Conservation (phyloP, 1,284 basidiomycete genomes). For the Trichosporon sp. region DNA sequence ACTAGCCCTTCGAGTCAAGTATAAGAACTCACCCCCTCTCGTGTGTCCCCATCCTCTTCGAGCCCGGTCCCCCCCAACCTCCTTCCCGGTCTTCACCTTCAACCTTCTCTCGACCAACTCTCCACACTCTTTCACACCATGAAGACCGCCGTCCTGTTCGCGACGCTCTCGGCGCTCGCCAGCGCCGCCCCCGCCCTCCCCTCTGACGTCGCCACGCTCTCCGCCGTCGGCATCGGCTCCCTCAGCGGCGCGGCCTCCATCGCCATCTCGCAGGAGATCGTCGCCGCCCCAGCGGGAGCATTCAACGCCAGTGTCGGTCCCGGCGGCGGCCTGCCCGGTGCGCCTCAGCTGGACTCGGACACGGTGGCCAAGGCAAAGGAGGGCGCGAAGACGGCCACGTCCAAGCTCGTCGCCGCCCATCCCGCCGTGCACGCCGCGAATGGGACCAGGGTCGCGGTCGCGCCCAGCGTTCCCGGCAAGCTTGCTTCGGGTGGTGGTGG, state of each 20-base stretch:
- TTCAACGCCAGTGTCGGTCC: neutral
- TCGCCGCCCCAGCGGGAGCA: neutral
- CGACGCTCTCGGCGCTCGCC: neutral
- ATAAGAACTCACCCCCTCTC: too few species aligned
- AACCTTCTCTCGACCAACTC: neutral
- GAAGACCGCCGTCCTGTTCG: constrained; percentile 15
- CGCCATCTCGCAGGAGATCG: neutral
- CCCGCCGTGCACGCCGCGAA: too few species aligned
- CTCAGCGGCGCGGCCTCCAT: neutral
- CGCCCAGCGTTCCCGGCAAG: too few species aligned
- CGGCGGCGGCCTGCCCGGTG: neutral
- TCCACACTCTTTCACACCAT: neutral
- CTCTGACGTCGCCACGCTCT: neutral
- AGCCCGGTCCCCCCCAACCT: neutral
- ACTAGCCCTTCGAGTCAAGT: too few species aligned
- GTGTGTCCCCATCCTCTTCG: too few species aligned
- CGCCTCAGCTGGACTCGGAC: neutral
- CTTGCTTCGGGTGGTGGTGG: too few species aligned
- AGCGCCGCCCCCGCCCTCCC: neutral
- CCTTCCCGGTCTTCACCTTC: neutral
- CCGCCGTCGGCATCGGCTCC: neutral
- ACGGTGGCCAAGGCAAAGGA: neutral
- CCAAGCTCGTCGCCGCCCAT: too few species aligned
- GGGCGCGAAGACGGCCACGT: neutral
- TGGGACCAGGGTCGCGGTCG: too few species aligned